Evolutionary conservation across 176 grass and related monocot species (phyloP).

Genomic region (bread wheat (Triticum aestivum)): DNA sequence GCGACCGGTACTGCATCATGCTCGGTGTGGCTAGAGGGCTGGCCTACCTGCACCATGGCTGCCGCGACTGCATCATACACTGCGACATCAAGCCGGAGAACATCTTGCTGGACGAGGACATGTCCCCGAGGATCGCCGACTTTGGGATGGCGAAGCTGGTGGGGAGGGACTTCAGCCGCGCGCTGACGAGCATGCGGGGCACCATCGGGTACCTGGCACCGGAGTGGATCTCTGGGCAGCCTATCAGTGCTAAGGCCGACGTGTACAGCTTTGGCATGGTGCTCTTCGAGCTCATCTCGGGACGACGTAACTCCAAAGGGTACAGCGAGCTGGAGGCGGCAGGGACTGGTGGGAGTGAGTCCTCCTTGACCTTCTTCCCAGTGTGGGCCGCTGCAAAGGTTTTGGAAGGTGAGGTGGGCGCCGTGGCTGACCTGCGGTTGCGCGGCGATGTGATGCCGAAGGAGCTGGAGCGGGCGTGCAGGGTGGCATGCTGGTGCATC

Average conservation of each 20-base stretch:
- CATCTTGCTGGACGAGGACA: constrained; percentile 35
- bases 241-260: too few relatives aligned
- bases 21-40: not conserved
- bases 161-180: too few relatives aligned
- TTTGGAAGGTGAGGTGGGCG: not conserved
- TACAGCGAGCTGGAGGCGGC: not conserved
- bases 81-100: constrained; percentile 56
- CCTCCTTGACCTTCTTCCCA: not conserved
- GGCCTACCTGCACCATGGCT: not conserved
- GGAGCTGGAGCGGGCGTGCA: not conserved
- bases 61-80: constrained; percentile 51
- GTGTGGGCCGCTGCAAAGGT: constrained; percentile 3
- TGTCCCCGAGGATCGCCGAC: too few relatives aligned
- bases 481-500: too few relatives aligned
- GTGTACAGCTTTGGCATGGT: too few relatives aligned
- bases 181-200: too few relatives aligned
- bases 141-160: too few relatives aligned
- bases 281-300: too few relatives aligned
- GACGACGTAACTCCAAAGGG: too few relatives aligned
- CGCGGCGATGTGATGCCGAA: not conserved
- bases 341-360: not conserved
- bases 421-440: not conserved
- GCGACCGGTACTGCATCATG: not conserved
- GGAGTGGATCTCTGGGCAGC: too few relatives aligned
- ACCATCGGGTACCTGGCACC: too few relatives aligned